phyloP scores from a whole-genome alignment of 1,139 yeast species.

The Saccharomyces hybrid region DNA sequence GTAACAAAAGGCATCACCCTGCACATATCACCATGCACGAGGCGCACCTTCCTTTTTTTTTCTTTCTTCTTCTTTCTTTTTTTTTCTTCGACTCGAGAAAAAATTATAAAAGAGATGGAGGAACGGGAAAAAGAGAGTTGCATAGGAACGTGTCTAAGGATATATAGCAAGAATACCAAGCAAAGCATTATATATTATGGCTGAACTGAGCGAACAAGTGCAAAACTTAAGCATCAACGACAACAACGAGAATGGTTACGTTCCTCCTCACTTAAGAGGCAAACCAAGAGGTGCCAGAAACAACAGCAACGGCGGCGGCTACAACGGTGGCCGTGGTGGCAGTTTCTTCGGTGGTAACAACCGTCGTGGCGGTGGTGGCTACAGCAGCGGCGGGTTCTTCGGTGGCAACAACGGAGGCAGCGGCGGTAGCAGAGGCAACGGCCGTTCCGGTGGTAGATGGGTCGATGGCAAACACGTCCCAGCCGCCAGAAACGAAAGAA shows the following conservation, averaged over 20 bases:
- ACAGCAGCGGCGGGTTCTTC: conserved; percentile 15
- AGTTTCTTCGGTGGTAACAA: conserved; percentile 21
- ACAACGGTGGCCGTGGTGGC: conserved; percentile 23
- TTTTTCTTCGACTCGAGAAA: conserved; percentile 1
- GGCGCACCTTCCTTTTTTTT: not conserved
- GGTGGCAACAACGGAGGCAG: conserved; percentile 31
- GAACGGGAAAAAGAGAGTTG: conserved; percentile 19
- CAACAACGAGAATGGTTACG: conserved; percentile 37
- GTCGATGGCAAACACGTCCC: conserved; percentile 85
- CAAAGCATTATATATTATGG: conserved; percentile 28
- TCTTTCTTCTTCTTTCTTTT: conserved; percentile 6
- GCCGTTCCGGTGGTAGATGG: conserved; percentile 48
- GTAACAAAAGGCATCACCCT: not conserved
- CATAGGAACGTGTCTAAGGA: conserved; percentile 9
- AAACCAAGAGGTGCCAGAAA: conserved; percentile 6
- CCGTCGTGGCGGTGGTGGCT: conserved; percentile 18
- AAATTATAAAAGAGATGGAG: conserved; percentile 10
- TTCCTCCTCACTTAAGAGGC: conserved; percentile 61
- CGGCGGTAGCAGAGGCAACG: conserved; percentile 23
- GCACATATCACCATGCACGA: not conserved
- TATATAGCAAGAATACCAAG: not conserved
- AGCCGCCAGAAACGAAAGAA: conserved; percentile 59
- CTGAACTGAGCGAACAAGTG: conserved; percentile 41
- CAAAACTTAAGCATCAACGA: conserved; percentile 38
- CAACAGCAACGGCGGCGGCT: conserved; percentile 19